Percentiles rank a stretch among this genome's conserved stretches.
phyloP scores from a whole-genome alignment of 1,139 yeast species.

The Debaryomyces coudertii region DNA sequence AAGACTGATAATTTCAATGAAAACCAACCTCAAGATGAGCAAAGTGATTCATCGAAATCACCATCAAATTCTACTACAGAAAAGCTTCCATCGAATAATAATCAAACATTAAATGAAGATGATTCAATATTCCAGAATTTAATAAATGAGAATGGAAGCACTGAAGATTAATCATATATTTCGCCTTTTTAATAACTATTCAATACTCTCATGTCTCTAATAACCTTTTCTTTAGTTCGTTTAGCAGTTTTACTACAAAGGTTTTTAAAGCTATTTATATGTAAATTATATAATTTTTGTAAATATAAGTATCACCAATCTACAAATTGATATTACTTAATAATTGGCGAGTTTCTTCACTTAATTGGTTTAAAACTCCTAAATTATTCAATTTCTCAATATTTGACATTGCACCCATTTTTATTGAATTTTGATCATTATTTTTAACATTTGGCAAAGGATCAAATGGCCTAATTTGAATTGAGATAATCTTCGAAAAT shows the following conservation, averaged over 20 bases:
- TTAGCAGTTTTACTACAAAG: conserved; percentile 2
- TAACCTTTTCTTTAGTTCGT: neutral
- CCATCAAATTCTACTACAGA: neutral
- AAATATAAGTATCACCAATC: conserved; percentile 1
- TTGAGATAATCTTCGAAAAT: conserved; percentile 71
- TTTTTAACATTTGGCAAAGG: conserved; percentile 56
- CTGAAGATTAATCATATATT: conserved; percentile 6
- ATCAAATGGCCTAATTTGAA: conserved; percentile 64
- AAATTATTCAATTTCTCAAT: conserved; percentile 35
- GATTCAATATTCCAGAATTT: conserved; percentile 22
- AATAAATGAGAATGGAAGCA: conserved; percentile 14
- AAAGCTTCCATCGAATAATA: conserved; percentile 2
- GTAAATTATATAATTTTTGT: conserved; percentile 6
- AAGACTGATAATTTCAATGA: conserved; percentile 12
- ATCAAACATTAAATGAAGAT: conserved; percentile 13
- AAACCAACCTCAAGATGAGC: conserved; percentile 7
- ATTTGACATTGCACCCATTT: conserved; percentile 31
- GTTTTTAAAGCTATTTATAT: conserved; percentile 4
- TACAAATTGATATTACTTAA: conserved; percentile 14
- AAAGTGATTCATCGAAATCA: neutral
- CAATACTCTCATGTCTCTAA: neutral
- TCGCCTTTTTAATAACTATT: neutral
- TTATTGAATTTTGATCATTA: conserved; percentile 39
- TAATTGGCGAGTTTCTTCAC: conserved; percentile 24
- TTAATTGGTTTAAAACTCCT: conserved; percentile 34